These are phyloP conservation scores for Candida endomychidarum DNA, from an alignment of 805 yeast species.

Conservation along the genomic window DNA sequence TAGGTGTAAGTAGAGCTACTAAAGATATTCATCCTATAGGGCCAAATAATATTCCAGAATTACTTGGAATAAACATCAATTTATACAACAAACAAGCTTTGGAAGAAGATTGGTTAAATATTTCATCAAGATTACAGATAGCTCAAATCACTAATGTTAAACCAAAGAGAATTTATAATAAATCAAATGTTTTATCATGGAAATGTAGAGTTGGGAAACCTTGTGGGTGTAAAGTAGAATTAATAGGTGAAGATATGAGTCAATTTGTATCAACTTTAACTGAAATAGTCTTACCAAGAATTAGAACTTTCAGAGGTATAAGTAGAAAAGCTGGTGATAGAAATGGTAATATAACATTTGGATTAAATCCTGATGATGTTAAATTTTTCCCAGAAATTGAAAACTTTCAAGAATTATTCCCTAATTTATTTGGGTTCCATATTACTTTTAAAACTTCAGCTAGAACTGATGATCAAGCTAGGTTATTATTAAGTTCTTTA, in stretches of 20 bases:
- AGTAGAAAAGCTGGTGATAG: constrained; percentile 76
- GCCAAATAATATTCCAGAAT: constrained; percentile 68
- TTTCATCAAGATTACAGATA: constrained; percentile 73
- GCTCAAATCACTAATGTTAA: constrained; percentile 94
- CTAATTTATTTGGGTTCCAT: constrained; percentile 81
- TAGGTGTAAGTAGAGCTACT: constrained; percentile 70
- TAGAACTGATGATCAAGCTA: constrained; percentile 86
- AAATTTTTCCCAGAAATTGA: constrained; percentile 92
- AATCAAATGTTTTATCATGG: constrained; percentile 82
- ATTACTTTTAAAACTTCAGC: constrained; percentile 85
- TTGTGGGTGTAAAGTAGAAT: constrained; percentile 83
- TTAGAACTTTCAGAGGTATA: constrained; percentile 83
- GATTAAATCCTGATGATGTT: constrained; percentile 73
- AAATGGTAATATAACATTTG: constrained; percentile 83
- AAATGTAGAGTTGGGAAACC: constrained; percentile 81
- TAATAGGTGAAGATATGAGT: constrained; percentile 77
- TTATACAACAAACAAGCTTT: constrained; percentile 75
- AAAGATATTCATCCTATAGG: constrained; percentile 70
- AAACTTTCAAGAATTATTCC: constrained; percentile 85
- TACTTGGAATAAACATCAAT: constrained; percentile 68
- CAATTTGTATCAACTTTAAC: constrained; percentile 85
- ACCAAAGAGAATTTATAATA: constrained; percentile 71
- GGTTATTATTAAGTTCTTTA: constrained; percentile 74
- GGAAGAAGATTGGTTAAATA: constrained; percentile 67
- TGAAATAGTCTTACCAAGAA: constrained; percentile 90